These are phyloP conservation scores for Erucastrum elatum DNA, from an alignment of 345 rosid genomes.

Conservation along the genomic window DNA sequence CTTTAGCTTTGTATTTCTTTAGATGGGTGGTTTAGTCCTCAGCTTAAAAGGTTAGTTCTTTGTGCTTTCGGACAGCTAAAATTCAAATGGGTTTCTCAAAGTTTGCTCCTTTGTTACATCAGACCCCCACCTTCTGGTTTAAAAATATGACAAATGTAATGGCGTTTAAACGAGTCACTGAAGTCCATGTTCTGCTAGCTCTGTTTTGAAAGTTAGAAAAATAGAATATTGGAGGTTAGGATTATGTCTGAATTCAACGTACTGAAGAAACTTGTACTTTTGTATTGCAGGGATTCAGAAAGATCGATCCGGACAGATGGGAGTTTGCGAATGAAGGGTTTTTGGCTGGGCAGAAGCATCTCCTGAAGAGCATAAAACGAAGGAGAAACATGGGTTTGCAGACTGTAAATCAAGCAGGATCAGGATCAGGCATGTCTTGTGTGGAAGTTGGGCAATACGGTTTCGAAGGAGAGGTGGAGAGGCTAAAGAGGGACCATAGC, in stretches of 20 bases:
- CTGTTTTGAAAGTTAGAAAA: not conserved
- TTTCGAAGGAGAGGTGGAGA: constrained; percentile 58
- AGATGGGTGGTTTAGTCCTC: constrained; percentile 36
- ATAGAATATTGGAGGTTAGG: not conserved
- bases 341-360: constrained; percentile 77
- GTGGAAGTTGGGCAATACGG: constrained; percentile 72
- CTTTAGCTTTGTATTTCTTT: constrained; percentile 21
- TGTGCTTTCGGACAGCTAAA: not conserved
- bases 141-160: not conserved
- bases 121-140: not conserved
- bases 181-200: not conserved
- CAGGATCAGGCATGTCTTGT: constrained; percentile 48
- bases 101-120: not conserved
- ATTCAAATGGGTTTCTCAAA: not conserved
- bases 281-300: constrained; percentile 70
- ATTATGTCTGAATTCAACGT: not conserved
- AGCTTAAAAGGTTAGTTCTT: constrained; percentile 37
- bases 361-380: constrained; percentile 76
- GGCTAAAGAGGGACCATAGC: constrained; percentile 58
- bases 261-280: not conserved
- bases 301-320: constrained; percentile 89
- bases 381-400: constrained; percentile 47
- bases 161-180: not conserved
- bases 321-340: constrained; percentile 92
- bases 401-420: constrained; percentile 38